Conservation (phyloP, 805 yeast genomes). For the Kockiozyma suomiensis region DNA sequence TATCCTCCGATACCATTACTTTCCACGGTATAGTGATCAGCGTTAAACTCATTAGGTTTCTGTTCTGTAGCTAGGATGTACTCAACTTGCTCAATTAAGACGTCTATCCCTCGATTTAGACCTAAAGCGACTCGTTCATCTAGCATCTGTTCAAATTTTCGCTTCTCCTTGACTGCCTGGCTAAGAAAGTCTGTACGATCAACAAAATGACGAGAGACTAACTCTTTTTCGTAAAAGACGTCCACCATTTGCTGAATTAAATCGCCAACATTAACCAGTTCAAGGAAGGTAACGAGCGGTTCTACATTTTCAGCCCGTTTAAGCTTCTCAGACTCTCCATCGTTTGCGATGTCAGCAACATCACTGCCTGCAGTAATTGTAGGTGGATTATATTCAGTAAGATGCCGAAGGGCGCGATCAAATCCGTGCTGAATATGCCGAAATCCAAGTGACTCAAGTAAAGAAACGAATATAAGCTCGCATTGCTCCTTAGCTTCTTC, state of each 20-base stretch:
- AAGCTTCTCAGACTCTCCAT: neutral
- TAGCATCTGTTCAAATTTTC: constrained; percentile 74
- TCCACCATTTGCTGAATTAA: constrained; percentile 89
- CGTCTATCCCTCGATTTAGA: constrained; percentile 86
- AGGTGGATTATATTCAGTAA: constrained; percentile 70
- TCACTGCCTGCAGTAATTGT: constrained; percentile 31
- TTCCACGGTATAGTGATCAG: constrained; percentile 11
- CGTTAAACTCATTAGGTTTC: constrained; percentile 28
- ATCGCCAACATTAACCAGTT: constrained; percentile 90
- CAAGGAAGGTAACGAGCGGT: constrained; percentile 84
- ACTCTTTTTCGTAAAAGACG: constrained; percentile 85
- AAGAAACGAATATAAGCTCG: constrained; percentile 67
- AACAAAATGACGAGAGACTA: constrained; percentile 57
- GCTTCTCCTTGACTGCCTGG: constrained; percentile 75
- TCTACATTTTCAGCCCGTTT: constrained; percentile 45
- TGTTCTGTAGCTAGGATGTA: constrained; percentile 58
- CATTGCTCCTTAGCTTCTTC: constrained; percentile 50
- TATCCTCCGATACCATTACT: neutral
- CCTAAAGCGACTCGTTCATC: constrained; percentile 94
- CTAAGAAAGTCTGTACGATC: constrained; percentile 78
- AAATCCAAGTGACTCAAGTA: constrained; percentile 63
- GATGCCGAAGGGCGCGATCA: constrained; percentile 70
- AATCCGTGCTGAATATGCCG: constrained; percentile 87
- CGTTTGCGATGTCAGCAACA: neutral
- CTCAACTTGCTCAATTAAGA: constrained; percentile 79